phyloP scores from a whole-genome alignment of 805 yeast species.

The Cyberlindnera petersonii region DNA sequence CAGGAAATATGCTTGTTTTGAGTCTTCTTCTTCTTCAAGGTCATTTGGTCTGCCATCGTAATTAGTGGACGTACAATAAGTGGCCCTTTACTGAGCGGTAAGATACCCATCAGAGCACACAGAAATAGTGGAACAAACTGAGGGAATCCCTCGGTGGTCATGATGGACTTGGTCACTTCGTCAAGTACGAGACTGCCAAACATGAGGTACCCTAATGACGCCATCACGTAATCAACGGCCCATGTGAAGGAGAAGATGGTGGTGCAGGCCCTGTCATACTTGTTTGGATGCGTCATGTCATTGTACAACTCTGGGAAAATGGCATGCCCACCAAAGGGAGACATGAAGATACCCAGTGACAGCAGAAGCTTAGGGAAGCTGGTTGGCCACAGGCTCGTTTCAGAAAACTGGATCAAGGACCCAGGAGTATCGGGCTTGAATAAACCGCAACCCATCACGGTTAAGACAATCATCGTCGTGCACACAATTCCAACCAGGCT shows the following conservation, averaged over 20 bases:
- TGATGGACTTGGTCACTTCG: slow-evolving; percentile 73
- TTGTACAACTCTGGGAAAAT: slow-evolving; percentile 72
- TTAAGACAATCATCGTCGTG: slow-evolving; percentile 46
- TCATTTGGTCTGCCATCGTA: slow-evolving; percentile 49
- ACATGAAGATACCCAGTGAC: slow-evolving; percentile 61
- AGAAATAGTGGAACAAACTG: slow-evolving; percentile 45
- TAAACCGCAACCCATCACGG: slow-evolving; percentile 46
- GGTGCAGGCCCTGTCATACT: slow-evolving; percentile 49
- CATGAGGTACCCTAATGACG: slow-evolving; percentile 70
- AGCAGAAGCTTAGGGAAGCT: slow-evolving; percentile 37
- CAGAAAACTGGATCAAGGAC: slow-evolving; percentile 46
- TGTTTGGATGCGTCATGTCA: slow-evolving; percentile 70
- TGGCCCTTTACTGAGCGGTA: slow-evolving; percentile 78
- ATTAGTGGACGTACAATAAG: slow-evolving; percentile 69
- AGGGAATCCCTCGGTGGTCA: slow-evolving; percentile 67
- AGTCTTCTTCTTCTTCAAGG: slow-evolving; percentile 8
- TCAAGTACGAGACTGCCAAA: slow-evolving; percentile 67
- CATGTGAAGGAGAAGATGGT: slow-evolving; percentile 57
- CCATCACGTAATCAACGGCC: slow-evolving; percentile 57
- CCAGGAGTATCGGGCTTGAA: slow-evolving; percentile 45
- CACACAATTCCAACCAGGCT: slow-evolving; percentile 54
- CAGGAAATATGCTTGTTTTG: not conserved
- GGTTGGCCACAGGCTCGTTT: slow-evolving; percentile 39
- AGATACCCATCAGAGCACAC: slow-evolving; percentile 50
- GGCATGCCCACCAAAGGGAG: slow-evolving; percentile 86